A percentile compares a stretch with the other conserved stretches of the same genome.
These are phyloP conservation scores for Capniomyces stellatus DNA, from an alignment of 371 early-diverging fungal species.

Conservation along the genomic window DNA sequence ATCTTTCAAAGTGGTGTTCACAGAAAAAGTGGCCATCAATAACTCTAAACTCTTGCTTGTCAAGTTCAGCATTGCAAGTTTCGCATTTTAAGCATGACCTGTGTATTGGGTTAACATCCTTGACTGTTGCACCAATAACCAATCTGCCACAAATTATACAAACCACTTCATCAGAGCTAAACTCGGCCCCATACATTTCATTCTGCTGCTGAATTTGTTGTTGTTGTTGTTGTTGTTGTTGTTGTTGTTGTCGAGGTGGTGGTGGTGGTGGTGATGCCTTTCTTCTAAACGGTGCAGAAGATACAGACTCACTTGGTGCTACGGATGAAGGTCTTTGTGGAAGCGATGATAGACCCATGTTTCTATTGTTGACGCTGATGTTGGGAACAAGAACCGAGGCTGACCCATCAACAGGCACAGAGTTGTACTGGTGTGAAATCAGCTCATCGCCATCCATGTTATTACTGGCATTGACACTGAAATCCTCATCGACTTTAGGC, in stretches of 20 bases:
- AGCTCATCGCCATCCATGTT: too few relatives aligned
- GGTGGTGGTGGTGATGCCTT: neutral
- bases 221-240: too few relatives aligned
- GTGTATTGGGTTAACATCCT: too few relatives aligned
- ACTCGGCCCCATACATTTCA: too few relatives aligned
- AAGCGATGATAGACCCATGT: neutral
- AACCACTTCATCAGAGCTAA: too few relatives aligned
- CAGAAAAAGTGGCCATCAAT: too few relatives aligned
- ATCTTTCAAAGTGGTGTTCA: too few relatives aligned
- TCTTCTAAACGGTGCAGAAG: slow-evolving; percentile 1
- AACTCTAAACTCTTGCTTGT: too few relatives aligned
- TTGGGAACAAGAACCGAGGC: neutral
- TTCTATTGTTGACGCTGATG: neutral
- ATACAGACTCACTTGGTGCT: slow-evolving; percentile 3
- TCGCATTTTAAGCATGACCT: too few relatives aligned
- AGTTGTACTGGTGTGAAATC: neutral
- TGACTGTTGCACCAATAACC: too few relatives aligned
- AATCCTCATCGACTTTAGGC: slow-evolving; percentile 25
- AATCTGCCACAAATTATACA: too few relatives aligned
- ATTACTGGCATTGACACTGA: slow-evolving; percentile 4
- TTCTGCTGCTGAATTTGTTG: neutral
- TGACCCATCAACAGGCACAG: neutral
- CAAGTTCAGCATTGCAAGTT: too few relatives aligned
- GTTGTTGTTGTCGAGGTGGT: neutral
- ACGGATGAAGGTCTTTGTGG: neutral